phyloP scores from a whole-genome alignment of 768 basidiomycete species.

The Boletus pseudo-olivaceus region DNA sequence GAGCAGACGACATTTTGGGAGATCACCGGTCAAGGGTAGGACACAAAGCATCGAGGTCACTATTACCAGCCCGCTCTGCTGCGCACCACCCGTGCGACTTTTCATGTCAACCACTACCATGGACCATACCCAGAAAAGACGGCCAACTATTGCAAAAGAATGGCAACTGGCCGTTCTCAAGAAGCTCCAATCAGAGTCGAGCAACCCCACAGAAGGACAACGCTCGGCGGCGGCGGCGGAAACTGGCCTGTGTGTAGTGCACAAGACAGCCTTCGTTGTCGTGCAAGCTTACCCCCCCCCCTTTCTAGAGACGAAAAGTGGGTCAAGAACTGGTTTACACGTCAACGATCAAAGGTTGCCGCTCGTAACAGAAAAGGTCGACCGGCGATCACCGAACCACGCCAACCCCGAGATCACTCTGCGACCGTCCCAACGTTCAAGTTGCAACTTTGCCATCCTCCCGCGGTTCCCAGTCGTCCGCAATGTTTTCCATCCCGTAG shows the following conservation, averaged over 20 bases:
- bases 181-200: constrained; percentile 19
- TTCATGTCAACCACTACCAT: constrained; percentile 3
- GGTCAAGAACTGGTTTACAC: constrained; percentile 30
- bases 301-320: constrained; percentile 26
- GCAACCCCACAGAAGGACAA: constrained; percentile 24
- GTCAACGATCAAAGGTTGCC: constrained; percentile 24
- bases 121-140: constrained; percentile 3
- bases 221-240: constrained; percentile 19
- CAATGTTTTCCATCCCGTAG: neutral
- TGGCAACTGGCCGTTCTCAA: constrained; percentile 32
- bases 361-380: constrained; percentile 10
- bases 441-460: neutral
- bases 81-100: constrained; percentile 16
- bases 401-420: neutral
- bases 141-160: constrained; percentile 18
- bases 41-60: neutral
- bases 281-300: constrained; percentile 4
- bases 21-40: constrained; percentile 9
- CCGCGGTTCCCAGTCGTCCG: neutral
- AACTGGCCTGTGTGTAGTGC: constrained; percentile 30
- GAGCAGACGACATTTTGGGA: neutral
- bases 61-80: neutral
- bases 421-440: constrained; percentile 12
- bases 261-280: neutral
- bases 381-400: neutral